These are phyloP conservation scores for Irpex sp. DNA, from an alignment of 1,284 basidiomycete genomes.

Conservation along the genomic window DNA sequence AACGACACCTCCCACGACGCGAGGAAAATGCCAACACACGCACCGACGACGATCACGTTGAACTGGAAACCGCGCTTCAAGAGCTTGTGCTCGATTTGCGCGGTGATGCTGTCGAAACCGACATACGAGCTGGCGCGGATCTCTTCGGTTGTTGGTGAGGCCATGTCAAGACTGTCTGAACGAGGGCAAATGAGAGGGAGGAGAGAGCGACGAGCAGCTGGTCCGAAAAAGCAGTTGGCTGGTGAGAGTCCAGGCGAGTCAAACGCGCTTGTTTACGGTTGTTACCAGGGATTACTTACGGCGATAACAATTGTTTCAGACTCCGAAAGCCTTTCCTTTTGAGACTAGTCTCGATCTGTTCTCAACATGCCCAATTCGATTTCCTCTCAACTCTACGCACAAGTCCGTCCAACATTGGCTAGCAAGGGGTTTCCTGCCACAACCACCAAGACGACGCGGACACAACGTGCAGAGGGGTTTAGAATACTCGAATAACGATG, in stretches of 20 bases:
- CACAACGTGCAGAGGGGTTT: neutral
- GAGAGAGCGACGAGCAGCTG: conserved; percentile 2
- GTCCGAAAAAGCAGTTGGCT: neutral
- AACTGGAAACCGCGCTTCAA: conserved; percentile 99
- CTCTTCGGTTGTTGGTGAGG: conserved; percentile 49
- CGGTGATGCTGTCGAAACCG: conserved; percentile 93
- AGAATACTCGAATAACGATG: conserved; percentile 12
- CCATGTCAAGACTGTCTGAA: neutral
- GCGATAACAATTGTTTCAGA: neutral
- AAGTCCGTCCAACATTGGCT: neutral
- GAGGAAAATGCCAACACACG: conserved; percentile 28
- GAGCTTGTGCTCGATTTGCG: conserved; percentile 98
- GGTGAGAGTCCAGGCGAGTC: neutral
- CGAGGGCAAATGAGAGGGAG: neutral
- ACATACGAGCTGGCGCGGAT: conserved; percentile 86
- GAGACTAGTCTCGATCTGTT: neutral
- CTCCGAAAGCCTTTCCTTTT: neutral
- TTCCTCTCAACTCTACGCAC: neutral
- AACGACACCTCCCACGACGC: neutral
- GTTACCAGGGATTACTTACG: neutral
- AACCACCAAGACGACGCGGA: neutral
- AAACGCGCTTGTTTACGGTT: neutral
- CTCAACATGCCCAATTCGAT: neutral
- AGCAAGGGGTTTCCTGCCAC: neutral
- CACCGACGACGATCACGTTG: conserved; percentile 94